phyloP scores from a whole-genome alignment of 257 asterid species.

The Solanum arcanum region DNA sequence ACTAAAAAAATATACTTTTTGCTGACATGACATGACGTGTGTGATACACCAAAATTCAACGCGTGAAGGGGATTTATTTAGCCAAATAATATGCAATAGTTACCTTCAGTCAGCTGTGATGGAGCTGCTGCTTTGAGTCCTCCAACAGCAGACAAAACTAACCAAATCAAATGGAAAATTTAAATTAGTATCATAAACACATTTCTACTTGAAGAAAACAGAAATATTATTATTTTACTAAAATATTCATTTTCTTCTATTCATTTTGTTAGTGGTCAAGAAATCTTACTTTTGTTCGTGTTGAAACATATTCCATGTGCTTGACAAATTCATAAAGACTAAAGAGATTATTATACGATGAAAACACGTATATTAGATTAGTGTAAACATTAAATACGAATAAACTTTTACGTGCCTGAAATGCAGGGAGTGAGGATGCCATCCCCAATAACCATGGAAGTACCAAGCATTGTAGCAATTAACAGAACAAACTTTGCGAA shows the following conservation, averaged over 20 bases:
- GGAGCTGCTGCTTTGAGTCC: not conserved
- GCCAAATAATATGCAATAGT: not conserved
- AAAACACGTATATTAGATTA: not conserved
- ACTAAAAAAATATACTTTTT: too few relatives aligned
- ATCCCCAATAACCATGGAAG: slow-evolving; percentile 86
- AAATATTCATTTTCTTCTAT: not conserved
- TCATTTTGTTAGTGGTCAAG: not conserved
- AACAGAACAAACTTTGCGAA: slow-evolving; percentile 19
- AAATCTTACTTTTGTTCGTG: too few relatives aligned
- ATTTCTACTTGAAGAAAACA: too few relatives aligned
- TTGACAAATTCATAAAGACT: not conserved
- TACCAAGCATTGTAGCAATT: slow-evolving; percentile 54
- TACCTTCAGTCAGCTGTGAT: not conserved
- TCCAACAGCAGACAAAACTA: not conserved
- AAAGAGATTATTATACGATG: not conserved
- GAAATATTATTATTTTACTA: not conserved
- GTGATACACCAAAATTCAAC: not conserved
- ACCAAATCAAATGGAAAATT: not conserved
- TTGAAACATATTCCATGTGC: not conserved
- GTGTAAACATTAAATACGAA: not conserved
- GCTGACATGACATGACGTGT: not conserved
- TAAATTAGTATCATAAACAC: not conserved
- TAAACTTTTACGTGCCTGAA: slow-evolving; percentile 25
- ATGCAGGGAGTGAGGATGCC: slow-evolving; percentile 69
- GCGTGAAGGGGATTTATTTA: not conserved